Percentiles rank a stretch among this genome's conserved stretches.
Conservation (phyloP, 2,329 filamentous ascomycete genomes). For the Lojkania enalia region DNA sequence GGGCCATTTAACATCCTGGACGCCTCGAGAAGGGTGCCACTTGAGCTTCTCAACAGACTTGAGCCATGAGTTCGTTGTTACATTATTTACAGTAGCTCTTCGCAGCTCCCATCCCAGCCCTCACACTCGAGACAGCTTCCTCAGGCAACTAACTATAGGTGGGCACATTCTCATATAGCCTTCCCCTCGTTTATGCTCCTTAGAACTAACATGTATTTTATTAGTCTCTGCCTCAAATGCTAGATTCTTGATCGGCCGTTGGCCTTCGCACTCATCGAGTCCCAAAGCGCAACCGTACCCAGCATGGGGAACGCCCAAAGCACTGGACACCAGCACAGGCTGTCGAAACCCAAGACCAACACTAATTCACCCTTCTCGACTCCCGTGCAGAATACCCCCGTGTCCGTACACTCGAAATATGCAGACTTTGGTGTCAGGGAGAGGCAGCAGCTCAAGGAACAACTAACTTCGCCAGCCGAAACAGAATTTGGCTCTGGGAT, state of each 20-base stretch:
- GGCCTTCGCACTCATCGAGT: conserved; percentile 27
- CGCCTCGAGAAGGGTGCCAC: conserved; percentile 8
- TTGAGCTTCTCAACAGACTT: conserved; percentile 3
- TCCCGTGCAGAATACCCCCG: conserved; percentile 23
- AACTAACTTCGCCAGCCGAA: conserved; percentile 33
- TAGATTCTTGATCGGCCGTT: conserved; percentile 14
- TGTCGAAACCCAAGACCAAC: conserved; percentile 42
- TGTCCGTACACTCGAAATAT: conserved; percentile 27
- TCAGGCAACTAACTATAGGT: conserved; percentile 20
- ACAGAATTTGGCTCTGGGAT: conserved; percentile 24
- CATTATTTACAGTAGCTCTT: not conserved
- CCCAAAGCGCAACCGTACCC: conserved; percentile 15
- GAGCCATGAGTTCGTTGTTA: conserved; percentile 12
- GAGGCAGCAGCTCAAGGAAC: conserved; percentile 34
- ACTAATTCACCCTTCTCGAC: conserved; percentile 39
- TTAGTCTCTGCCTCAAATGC: conserved; percentile 18
- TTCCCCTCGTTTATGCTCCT: conserved; percentile 16
- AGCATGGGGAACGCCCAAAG: conserved; percentile 39
- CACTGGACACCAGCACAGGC: conserved; percentile 19
- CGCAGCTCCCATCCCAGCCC: conserved; percentile 18
- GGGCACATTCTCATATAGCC: conserved; percentile 7
- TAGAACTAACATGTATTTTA: conserved; percentile 6
- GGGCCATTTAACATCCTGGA: conserved; percentile 17
- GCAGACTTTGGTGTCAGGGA: conserved; percentile 30
- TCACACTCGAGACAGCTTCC: conserved; percentile 15